Evolutionary conservation across 768 basidiomycete species (phyloP).

Genomic region (Russula abietina): DNA sequence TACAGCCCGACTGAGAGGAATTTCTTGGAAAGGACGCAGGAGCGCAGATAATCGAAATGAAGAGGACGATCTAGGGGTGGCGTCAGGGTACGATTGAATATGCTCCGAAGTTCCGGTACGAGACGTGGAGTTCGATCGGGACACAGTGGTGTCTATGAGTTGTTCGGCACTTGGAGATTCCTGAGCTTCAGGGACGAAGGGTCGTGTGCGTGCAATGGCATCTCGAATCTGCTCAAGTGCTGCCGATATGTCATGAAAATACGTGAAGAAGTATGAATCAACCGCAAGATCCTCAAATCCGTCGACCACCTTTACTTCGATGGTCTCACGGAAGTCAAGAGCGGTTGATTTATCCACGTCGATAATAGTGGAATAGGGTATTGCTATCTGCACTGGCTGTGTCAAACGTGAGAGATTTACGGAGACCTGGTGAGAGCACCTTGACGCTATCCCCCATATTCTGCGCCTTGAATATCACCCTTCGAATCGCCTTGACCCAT

Average conservation of each 20-base stretch:
- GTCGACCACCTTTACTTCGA: constrained; percentile 89
- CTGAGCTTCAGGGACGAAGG: constrained; percentile 30
- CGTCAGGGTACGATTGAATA: constrained; percentile 33
- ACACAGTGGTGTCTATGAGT: constrained; percentile 58
- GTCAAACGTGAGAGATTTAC: neutral
- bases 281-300: constrained; percentile 69
- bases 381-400: constrained; percentile 59
- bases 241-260: constrained; percentile 74
- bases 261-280: constrained; percentile 92
- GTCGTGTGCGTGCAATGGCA: constrained; percentile 53
- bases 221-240: constrained; percentile 80
- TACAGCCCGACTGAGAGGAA: constrained; percentile 35
- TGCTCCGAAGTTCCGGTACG: constrained; percentile 11
- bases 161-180: constrained; percentile 29
- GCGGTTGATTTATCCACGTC: constrained; percentile 85
- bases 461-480: constrained; percentile 92
- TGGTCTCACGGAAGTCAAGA: constrained; percentile 94
- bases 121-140: constrained; percentile 13
- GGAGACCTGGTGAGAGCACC: constrained; percentile 36
- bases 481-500: constrained; percentile 94
- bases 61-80: constrained; percentile 31
- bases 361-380: constrained; percentile 83
- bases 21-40: constrained; percentile 63
- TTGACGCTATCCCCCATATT: constrained; percentile 96
- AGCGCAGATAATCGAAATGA: constrained; percentile 61